Conservation (phyloP, 129 eudicot species). For the Mikania micrantha region DNA sequence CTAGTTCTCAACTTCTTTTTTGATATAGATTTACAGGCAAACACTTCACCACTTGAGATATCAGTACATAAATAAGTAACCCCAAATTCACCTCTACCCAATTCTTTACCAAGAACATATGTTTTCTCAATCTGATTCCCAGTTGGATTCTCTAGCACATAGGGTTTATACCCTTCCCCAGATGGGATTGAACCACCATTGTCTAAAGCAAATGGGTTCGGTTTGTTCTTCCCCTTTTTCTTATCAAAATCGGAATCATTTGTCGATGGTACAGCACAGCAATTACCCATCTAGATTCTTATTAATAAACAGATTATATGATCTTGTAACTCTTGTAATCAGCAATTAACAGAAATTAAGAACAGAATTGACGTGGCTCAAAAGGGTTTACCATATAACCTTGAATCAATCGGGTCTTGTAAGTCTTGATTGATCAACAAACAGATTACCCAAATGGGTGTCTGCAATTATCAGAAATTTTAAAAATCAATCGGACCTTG, state of each 20-base stretch:
- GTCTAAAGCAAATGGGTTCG: conserved; percentile 65
- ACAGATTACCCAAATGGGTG: conserved; percentile 2
- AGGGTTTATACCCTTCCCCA: conserved; percentile 40
- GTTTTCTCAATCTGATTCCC: conserved; percentile 55
- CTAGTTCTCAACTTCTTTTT: conserved; percentile 77
- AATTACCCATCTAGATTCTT: conserved; percentile 54
- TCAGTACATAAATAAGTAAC: conserved; percentile 81
- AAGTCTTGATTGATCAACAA: neutral
- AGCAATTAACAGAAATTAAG: neutral
- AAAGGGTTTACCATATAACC: conserved; percentile 20
- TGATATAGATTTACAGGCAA: conserved; percentile 83
- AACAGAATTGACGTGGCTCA: neutral
- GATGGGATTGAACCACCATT: conserved; percentile 25
- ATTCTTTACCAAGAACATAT: conserved; percentile 70
- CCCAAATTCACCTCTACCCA: conserved; percentile 93
- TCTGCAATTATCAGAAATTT: too few relatives aligned
- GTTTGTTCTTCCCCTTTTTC: conserved; percentile 44
- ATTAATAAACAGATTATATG: neutral
- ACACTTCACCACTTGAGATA: conserved; percentile 44
- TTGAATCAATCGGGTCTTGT: conserved; percentile 6
- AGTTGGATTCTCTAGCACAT: conserved; percentile 70
- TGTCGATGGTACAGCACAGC: conserved; percentile 60
- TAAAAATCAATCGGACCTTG: too few relatives aligned
- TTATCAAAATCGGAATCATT: conserved; percentile 33
- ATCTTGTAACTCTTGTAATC: conserved; percentile 21